Conservation (phyloP, 352 stramenopile genomes). For the Pythium dissotocum region DNA sequence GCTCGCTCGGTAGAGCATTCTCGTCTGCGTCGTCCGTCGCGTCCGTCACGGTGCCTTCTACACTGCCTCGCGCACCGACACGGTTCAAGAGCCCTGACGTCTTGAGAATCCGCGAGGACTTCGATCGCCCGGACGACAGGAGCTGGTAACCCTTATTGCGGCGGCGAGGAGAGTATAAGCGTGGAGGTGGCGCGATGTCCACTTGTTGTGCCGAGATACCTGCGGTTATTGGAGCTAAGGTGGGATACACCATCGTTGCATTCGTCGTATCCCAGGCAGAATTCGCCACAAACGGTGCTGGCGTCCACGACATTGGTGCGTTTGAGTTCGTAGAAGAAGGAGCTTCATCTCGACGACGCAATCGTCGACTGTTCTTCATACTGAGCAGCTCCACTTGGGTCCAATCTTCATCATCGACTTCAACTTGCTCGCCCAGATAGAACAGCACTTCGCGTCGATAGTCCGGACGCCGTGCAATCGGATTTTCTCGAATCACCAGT, state of each 20-base stretch:
- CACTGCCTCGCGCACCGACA: constrained; percentile 12
- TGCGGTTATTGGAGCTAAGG: constrained; percentile 6
- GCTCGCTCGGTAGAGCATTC: neutral
- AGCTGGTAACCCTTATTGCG: constrained; percentile 9
- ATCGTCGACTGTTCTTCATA: constrained; percentile 66
- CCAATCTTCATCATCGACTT: constrained; percentile 69
- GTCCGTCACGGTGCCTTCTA: constrained; percentile 23
- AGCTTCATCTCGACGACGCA: constrained; percentile 27
- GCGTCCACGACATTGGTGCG: neutral
- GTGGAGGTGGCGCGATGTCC: constrained; percentile 23
- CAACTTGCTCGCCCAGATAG: constrained; percentile 63
- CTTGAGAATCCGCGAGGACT: neutral
- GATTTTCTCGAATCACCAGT: constrained; percentile 75
- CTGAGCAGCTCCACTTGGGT: constrained; percentile 59
- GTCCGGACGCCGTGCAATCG: constrained; percentile 64
- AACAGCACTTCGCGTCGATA: constrained; percentile 84
- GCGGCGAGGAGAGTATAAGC: constrained; percentile 18
- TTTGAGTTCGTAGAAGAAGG: neutral
- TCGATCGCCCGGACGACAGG: neutral
- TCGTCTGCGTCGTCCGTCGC: constrained; percentile 19
- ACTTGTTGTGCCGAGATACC: constrained; percentile 10
- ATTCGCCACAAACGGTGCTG: neutral
- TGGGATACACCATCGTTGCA: constrained; percentile 23
- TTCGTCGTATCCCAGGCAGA: constrained; percentile 4
- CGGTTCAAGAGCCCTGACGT: constrained; percentile 2